Conservation (phyloP, 257 asterid species). For the Mitragyna speciosa region DNA sequence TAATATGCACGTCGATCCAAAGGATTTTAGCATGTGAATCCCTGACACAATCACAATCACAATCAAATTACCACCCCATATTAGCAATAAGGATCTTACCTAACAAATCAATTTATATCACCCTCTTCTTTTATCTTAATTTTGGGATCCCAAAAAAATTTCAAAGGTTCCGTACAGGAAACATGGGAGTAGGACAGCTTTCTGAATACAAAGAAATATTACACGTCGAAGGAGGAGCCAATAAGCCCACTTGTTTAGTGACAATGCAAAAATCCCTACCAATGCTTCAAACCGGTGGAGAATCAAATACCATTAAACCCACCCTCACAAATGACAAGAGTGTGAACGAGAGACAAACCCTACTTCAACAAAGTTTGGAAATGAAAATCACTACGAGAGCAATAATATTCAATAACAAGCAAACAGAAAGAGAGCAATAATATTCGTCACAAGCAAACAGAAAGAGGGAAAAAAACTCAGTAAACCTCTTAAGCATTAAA, state of each 20-base stretch:
- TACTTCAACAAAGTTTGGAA: neutral
- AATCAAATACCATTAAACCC: neutral
- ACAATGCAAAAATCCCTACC: neutral
- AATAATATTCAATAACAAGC: neutral
- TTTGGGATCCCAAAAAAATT: constrained; percentile 55
- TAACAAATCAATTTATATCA: constrained; percentile 30
- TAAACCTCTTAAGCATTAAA: neutral
- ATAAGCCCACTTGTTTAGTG: constrained; percentile 25
- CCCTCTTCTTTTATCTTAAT: constrained; percentile 22
- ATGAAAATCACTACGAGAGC: neutral
- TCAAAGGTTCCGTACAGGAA: constrained; percentile 45
- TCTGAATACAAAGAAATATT: constrained; percentile 33
- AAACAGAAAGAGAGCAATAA: too few species aligned
- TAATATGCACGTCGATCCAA: neutral
- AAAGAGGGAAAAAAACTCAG: too few species aligned
- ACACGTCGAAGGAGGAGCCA: constrained; percentile 70
- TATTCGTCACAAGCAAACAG: neutral
- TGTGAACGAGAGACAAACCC: neutral
- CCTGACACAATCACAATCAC: constrained; percentile 40
- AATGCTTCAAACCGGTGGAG: neutral
- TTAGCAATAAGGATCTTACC: constrained; percentile 49
- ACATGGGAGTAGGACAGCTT: constrained; percentile 26
- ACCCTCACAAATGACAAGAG: neutral
- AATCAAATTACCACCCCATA: constrained; percentile 31
- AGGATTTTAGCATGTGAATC: constrained; percentile 40